Conservation (phyloP, 2,329 filamentous ascomycete genomes). For the Decorospora gaudefroyi region DNA sequence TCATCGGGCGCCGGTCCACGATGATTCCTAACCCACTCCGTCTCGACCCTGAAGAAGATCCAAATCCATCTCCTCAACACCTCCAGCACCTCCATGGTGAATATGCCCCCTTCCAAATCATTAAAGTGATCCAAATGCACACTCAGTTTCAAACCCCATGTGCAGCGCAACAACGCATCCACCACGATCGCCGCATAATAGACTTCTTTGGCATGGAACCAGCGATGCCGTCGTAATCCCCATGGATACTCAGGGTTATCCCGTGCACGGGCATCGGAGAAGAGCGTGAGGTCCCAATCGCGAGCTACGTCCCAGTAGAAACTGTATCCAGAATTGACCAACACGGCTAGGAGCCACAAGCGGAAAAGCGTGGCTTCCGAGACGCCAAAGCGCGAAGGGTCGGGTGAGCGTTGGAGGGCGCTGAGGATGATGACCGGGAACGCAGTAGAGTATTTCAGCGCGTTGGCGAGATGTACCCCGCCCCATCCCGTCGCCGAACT, state of each 20-base stretch:
- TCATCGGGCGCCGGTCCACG: slow-evolving; percentile 66
- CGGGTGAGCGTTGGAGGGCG: slow-evolving; percentile 69
- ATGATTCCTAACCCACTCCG: slow-evolving; percentile 74
- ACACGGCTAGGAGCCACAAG: slow-evolving; percentile 68
- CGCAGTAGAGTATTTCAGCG: slow-evolving; percentile 88
- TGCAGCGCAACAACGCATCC: slow-evolving; percentile 82
- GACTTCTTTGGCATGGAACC: slow-evolving; percentile 70
- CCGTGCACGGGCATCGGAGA: slow-evolving; percentile 64
- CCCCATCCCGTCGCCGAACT: slow-evolving; percentile 67
- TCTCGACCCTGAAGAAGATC: slow-evolving; percentile 95
- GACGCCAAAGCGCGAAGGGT: slow-evolving; percentile 57
- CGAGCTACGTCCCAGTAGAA: slow-evolving; percentile 98
- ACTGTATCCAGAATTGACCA: slow-evolving; percentile 88
- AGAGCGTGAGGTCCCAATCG: slow-evolving; percentile 93
- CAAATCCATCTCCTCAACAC: slow-evolving; percentile 90
- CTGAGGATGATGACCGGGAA: slow-evolving; percentile 88
- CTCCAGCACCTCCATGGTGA: slow-evolving; percentile 83
- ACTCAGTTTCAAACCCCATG: slow-evolving; percentile 87
- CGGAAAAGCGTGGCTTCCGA: slow-evolving; percentile 61
- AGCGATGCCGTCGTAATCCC: slow-evolving; percentile 74
- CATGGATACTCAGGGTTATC: slow-evolving; percentile 69
- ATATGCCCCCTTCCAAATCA: slow-evolving; percentile 87
- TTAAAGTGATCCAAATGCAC: slow-evolving; percentile 80
- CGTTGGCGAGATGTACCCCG: slow-evolving; percentile 89
- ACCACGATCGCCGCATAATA: slow-evolving; percentile 83